Evolutionary conservation across 2,329 filamentous ascomycete species (phyloP).

Genomic region (Simplicillium sp.): DNA sequence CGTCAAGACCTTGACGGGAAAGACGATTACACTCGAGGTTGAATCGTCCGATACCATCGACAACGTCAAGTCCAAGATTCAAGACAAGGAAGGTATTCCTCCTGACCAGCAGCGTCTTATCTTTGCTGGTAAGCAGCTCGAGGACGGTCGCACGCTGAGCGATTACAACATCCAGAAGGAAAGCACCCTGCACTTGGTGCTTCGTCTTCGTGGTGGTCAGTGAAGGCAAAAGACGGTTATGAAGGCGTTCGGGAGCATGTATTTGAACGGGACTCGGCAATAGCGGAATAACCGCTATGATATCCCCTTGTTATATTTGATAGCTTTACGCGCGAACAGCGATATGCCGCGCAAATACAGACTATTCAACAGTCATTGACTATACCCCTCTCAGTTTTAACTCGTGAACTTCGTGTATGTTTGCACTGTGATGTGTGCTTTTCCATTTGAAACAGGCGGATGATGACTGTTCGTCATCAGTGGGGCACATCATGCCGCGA

Average conservation of each 20-base stretch:
- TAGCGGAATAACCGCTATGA: not conserved
- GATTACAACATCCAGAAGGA: slow-evolving; percentile 99
- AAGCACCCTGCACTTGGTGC: slow-evolving; percentile 74
- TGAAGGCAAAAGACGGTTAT: slow-evolving; percentile 20
- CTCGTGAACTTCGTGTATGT: too few relatives aligned
- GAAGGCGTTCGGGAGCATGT: not conserved
- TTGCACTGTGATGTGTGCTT: too few relatives aligned
- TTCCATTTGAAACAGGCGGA: too few relatives aligned
- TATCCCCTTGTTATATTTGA: slow-evolving; percentile 9
- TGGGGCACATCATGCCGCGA: too few relatives aligned
- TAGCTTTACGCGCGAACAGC: slow-evolving; percentile 7
- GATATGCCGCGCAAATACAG: slow-evolving; percentile 9
- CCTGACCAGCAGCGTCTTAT: slow-evolving; percentile 94
- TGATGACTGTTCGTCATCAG: too few relatives aligned
- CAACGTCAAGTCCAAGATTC: slow-evolving; percentile 96
- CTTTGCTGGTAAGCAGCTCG: slow-evolving; percentile 92
- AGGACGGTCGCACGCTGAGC: slow-evolving; percentile 80
- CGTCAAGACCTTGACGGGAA: slow-evolving; percentile 80
- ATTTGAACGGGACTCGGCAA: slow-evolving; percentile 2
- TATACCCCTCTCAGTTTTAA: too few relatives aligned
- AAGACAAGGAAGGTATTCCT: slow-evolving; percentile 96
- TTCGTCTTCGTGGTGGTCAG: slow-evolving; percentile 78
- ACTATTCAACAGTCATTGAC: slow-evolving; percentile 5
- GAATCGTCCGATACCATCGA: slow-evolving; percentile 89
- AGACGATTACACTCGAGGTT: slow-evolving; percentile 89